Conservation (phyloP, 2,329 filamentous ascomycete species). For the Colletotrichum filicis region DNA sequence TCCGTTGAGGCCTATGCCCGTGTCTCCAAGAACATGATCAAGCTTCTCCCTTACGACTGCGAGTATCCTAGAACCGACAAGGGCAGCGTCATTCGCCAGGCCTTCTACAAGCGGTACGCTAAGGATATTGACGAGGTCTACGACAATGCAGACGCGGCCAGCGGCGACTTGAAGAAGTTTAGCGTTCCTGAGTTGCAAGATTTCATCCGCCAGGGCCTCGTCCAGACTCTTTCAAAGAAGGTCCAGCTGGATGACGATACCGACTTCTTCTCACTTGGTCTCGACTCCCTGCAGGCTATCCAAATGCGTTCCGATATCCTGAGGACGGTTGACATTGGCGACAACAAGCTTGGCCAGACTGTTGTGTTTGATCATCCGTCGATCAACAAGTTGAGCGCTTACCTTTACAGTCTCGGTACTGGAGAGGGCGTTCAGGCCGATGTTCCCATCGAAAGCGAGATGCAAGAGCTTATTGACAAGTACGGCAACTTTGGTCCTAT, state of each 20-base stretch:
- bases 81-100: slow-evolving; percentile 45
- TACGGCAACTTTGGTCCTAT: slow-evolving; percentile 28
- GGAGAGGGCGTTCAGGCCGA: slow-evolving; percentile 45
- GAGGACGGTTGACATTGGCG: slow-evolving; percentile 59
- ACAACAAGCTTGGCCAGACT: slow-evolving; percentile 61
- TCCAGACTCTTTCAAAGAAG: slow-evolving; percentile 39
- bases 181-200: slow-evolving; percentile 43
- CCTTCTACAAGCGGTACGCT: slow-evolving; percentile 34
- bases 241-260: slow-evolving; percentile 48
- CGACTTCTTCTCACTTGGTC: slow-evolving; percentile 68
- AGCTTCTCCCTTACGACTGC: slow-evolving; percentile 54
- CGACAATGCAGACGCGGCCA: slow-evolving; percentile 40
- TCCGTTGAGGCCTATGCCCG: slow-evolving; percentile 44
- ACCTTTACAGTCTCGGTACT: slow-evolving; percentile 54
- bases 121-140: slow-evolving; percentile 43
- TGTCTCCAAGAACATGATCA: slow-evolving; percentile 60
- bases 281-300: slow-evolving; percentile 70
- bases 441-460: slow-evolving; percentile 42
- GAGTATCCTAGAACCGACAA: slow-evolving; percentile 53
- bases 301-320: slow-evolving; percentile 64
- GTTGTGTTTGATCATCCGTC: slow-evolving; percentile 69
- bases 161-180: slow-evolving; percentile 34
- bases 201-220: slow-evolving; percentile 47
- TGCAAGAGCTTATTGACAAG: slow-evolving; percentile 39
- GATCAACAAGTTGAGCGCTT: slow-evolving; percentile 54